Conservation (phyloP, 106 monocot genomes). For the Ottelia alismoides region DNA sequence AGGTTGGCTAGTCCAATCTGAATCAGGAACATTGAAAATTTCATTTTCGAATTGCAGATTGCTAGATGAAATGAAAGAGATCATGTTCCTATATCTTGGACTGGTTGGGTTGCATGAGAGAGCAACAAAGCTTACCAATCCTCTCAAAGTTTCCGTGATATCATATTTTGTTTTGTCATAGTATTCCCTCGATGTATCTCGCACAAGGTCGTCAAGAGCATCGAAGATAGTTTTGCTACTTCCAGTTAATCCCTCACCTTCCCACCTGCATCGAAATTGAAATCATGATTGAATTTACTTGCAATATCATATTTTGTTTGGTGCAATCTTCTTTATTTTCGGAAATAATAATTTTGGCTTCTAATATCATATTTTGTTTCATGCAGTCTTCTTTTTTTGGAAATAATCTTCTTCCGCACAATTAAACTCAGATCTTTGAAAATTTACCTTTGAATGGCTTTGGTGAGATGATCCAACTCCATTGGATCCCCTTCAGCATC, state of each 20-base stretch:
- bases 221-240: constrained; percentile 9
- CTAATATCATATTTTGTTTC: too few species aligned
- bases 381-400: too few species aligned
- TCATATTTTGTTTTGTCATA: neutral
- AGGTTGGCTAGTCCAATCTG: too few species aligned
- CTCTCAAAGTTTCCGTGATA: neutral
- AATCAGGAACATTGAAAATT: too few species aligned
- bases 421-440: neutral
- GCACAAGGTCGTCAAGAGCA: constrained; percentile 7
- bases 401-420: neutral
- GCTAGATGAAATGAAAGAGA: neutral
- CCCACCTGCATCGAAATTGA: constrained; percentile 11
- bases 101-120: too few species aligned
- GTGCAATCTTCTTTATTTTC: too few species aligned
- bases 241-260: constrained; percentile 3
- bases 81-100: too few species aligned
- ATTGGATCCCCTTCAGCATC: constrained; percentile 13
- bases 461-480: constrained; percentile 9
- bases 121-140: too few species aligned
- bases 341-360: too few species aligned
- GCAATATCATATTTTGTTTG: too few species aligned
- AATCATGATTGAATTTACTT: too few species aligned
- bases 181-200: neutral
- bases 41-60: too few species aligned
- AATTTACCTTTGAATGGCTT: constrained; percentile 18